phyloP scores from a whole-genome alignment of 805 yeast genomes.

The Kodamaea leandrae region DNA sequence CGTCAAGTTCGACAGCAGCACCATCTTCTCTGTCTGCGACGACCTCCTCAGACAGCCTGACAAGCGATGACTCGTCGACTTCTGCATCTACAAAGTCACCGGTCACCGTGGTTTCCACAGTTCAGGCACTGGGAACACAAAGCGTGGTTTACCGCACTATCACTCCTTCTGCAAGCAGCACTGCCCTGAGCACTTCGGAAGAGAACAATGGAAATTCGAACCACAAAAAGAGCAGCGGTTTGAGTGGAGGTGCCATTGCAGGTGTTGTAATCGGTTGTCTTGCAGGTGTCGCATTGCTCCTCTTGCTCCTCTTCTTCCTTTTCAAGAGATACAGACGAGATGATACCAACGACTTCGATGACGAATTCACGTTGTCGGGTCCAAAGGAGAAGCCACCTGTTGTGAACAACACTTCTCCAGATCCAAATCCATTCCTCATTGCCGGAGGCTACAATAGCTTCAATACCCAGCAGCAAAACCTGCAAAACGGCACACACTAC shows the following conservation, averaged over 20 bases:
- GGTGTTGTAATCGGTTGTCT: constrained; percentile 44
- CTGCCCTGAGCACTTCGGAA: constrained; percentile 7
- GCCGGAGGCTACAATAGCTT: constrained; percentile 19
- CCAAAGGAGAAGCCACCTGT: constrained; percentile 20
- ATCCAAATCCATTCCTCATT: constrained; percentile 24
- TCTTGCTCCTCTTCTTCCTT: constrained; percentile 17
- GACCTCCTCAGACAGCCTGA: constrained; percentile 8
- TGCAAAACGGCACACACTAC: background rate
- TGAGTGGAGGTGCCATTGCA: constrained; percentile 42
- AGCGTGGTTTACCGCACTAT: constrained; percentile 23
- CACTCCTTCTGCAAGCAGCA: constrained; percentile 17
- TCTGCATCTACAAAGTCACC: constrained; percentile 12
- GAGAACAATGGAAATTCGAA: constrained; percentile 9
- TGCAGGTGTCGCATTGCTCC: constrained; percentile 36
- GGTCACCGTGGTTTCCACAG: constrained; percentile 10
- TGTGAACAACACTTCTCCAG: constrained; percentile 10
- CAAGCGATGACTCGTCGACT: constrained; percentile 14
- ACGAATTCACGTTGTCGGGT: constrained; percentile 32
- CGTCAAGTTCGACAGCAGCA: constrained; percentile 4
- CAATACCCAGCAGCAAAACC: constrained; percentile 12
- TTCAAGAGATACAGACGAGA: constrained; percentile 14
- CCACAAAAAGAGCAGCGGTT: constrained; percentile 12
- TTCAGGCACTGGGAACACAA: constrained; percentile 12
- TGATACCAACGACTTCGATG: constrained; percentile 26
- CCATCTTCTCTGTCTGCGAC: constrained; percentile 4